phyloP scores from a whole-genome alignment of 2,329 filamentous ascomycete genomes.

The Xylariaceae sp. region DNA sequence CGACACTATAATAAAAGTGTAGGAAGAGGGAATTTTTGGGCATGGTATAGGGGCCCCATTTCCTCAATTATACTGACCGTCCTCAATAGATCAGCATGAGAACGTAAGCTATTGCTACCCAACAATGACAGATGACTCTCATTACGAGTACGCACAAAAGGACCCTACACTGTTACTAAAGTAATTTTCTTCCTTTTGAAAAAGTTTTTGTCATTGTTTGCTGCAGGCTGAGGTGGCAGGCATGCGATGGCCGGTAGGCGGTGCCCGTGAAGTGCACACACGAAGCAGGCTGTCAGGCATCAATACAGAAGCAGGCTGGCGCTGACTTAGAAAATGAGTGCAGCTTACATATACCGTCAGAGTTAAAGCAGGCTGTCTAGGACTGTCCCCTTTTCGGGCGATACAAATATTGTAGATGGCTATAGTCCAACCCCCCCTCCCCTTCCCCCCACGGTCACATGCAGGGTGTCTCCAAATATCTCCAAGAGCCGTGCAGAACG shows the following conservation, averaged over 20 bases:
- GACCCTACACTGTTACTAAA: background rate
- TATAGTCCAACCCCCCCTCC: no score
- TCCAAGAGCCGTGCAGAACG: background rate
- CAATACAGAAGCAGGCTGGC: slow-evolving; percentile 9
- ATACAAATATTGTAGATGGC: no score
- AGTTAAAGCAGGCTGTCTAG: slow-evolving; percentile 4
- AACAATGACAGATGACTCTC: no score
- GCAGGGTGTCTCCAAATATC: slow-evolving; percentile 2
- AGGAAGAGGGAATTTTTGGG: no score
- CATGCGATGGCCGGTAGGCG: background rate
- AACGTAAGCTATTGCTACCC: background rate
- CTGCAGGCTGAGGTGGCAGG: slow-evolving; percentile 10
- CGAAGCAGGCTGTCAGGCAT: no score
- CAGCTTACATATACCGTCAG: background rate
- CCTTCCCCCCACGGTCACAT: no score
- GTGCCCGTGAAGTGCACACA: background rate
- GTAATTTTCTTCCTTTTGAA: background rate
- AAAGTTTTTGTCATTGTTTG: background rate
- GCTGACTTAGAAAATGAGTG: background rate
- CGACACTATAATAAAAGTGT: background rate
- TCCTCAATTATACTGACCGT: background rate
- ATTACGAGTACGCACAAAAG: background rate
- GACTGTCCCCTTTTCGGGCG: no score
- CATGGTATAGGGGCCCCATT: background rate
- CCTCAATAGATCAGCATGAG: background rate